Percentiles rank a stretch among this genome's conserved stretches.
These are phyloP conservation scores for Ophiostoma novo-ulmi DNA, from an alignment of 2,329 filamentous ascomycete genomes.

Conservation along the genomic window DNA sequence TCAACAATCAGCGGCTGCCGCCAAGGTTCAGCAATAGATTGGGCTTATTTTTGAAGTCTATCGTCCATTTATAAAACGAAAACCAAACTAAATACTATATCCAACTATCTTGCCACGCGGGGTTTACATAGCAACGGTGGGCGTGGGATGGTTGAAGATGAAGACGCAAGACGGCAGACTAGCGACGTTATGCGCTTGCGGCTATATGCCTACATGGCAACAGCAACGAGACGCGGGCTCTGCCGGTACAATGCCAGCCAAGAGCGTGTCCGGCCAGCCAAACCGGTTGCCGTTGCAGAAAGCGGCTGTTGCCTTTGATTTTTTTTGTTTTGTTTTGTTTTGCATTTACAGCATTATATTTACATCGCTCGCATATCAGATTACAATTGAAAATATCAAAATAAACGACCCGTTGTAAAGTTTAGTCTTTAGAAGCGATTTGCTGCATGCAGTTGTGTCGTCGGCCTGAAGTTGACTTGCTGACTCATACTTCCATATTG, in stretches of 20 bases:
- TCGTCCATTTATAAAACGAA: not conserved
- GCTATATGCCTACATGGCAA: not conserved
- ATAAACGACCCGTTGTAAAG: not conserved
- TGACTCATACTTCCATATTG: not conserved
- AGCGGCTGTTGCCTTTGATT: not conserved
- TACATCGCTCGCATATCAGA: not conserved
- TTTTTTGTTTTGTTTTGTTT: not conserved
- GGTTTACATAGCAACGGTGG: not conserved
- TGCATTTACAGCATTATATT: conserved; percentile 11
- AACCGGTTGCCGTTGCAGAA: not conserved
- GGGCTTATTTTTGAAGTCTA: not conserved
- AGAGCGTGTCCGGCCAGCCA: not conserved
- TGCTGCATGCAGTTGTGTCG: not conserved
- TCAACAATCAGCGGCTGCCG: conserved; percentile 40
- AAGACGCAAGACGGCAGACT: not conserved
- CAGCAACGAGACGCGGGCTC: not conserved
- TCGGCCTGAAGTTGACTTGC: not conserved
- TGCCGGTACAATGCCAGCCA: not conserved
- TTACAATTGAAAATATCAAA: not conserved
- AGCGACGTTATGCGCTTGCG: not conserved
- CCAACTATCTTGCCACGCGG: not conserved
- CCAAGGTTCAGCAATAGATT: conserved; percentile 35
- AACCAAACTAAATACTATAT: not conserved
- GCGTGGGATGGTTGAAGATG: not conserved
- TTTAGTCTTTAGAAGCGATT: not conserved